phyloP scores from a whole-genome alignment of 345 rosid species.

The Litchi chinensis region DNA sequence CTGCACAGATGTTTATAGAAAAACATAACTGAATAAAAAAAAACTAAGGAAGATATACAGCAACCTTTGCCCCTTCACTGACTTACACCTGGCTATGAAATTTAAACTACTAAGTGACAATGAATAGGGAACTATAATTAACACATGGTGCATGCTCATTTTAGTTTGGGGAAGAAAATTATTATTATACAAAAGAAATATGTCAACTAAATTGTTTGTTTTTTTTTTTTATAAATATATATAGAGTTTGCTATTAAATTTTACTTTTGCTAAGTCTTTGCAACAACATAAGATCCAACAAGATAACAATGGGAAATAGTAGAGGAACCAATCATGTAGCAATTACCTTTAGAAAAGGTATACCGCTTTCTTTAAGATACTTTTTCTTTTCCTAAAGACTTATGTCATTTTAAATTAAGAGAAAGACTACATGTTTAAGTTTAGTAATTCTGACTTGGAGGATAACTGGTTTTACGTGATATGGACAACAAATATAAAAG shows the following conservation, averaged over 20 bases:
- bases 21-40: conserved; percentile 20
- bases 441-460: not conserved
- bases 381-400: not conserved
- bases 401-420: not conserved
- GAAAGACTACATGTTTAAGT: not conserved
- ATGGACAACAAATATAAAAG: not conserved
- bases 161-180: not conserved
- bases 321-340: not conserved
- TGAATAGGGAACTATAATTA: not conserved
- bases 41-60: not conserved
- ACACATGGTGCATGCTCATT: not conserved
- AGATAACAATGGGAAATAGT: not conserved
- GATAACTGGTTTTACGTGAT: not conserved
- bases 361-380: not conserved
- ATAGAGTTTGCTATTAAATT: not conserved
- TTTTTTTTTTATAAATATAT: no score
- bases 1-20: conserved; percentile 20
- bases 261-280: not conserved
- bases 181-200: not conserved
- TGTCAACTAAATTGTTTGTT: not conserved
- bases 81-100: not conserved
- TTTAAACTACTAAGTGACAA: not conserved
- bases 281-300: not conserved
- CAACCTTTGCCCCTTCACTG: not conserved
- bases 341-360: not conserved